A percentile compares a stretch with the other conserved stretches of the same genome.
These are phyloP conservation scores for Dactylella cylindrospora DNA, from an alignment of 2,329 filamentous ascomycete species.

Conservation along the genomic window DNA sequence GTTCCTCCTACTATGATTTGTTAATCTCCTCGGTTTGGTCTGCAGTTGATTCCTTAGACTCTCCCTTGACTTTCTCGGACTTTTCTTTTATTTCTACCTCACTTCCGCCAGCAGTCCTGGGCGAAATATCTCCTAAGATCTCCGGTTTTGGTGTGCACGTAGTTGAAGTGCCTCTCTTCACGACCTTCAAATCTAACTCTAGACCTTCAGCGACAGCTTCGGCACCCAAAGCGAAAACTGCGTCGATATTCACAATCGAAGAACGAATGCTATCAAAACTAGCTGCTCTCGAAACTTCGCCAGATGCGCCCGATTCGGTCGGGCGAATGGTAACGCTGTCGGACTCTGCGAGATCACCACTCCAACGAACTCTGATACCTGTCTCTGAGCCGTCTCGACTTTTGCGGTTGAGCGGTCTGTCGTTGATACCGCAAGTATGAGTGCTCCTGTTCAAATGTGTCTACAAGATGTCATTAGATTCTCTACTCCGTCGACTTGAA, in stretches of 20 bases:
- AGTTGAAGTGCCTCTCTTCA: slow-evolving; percentile 12
- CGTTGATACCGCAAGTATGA: slow-evolving; percentile 19
- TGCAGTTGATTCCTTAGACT: slow-evolving; percentile 5
- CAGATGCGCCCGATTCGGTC: slow-evolving; percentile 24
- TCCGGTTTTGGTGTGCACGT: neutral
- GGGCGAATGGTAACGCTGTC: slow-evolving; percentile 31
- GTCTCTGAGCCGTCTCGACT: slow-evolving; percentile 15
- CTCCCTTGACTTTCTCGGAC: slow-evolving; percentile 11
- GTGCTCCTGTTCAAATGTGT: slow-evolving; percentile 32
- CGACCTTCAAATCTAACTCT: slow-evolving; percentile 24
- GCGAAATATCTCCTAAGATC: neutral
- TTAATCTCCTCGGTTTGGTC: too few relatives aligned
- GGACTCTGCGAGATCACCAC: slow-evolving; percentile 29
- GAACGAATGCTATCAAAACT: slow-evolving; percentile 15
- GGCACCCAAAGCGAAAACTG: slow-evolving; percentile 20
- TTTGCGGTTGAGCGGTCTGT: slow-evolving; percentile 27
- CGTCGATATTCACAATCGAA: slow-evolving; percentile 35
- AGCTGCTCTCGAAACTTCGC: slow-evolving; percentile 25
- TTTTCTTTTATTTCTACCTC: slow-evolving; percentile 10
- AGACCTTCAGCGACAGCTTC: slow-evolving; percentile 29
- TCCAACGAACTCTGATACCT: slow-evolving; percentile 37
- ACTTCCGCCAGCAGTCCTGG: neutral
- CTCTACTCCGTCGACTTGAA: neutral
- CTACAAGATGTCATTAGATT: neutral
- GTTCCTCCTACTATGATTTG: too few relatives aligned